Conservation (phyloP, 805 yeast genomes). For the Suhomyces prunicola region DNA sequence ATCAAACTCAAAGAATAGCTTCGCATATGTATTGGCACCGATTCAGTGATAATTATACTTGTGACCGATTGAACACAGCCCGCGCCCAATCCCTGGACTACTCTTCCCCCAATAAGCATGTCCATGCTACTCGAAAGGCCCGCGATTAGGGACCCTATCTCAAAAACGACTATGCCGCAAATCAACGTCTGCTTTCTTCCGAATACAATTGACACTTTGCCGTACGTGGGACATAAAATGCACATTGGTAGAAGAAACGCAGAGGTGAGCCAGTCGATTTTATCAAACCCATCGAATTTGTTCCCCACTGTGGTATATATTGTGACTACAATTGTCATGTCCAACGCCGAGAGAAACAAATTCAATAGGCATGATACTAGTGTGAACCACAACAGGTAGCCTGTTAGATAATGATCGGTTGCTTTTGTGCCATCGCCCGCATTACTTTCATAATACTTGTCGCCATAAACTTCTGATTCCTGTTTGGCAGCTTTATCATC, state of each 20-base stretch:
- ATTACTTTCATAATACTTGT: constrained; percentile 29
- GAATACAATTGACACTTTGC: constrained; percentile 49
- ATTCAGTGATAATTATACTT: constrained; percentile 54
- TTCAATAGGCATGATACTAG: constrained; percentile 24
- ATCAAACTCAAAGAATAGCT: constrained; percentile 16
- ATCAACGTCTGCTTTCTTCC: constrained; percentile 53
- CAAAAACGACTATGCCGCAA: constrained; percentile 49
- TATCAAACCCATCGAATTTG: constrained; percentile 46
- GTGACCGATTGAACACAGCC: constrained; percentile 60
- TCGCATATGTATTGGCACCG: constrained; percentile 39
- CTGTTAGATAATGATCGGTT: constrained; percentile 30
- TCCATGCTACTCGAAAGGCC: constrained; percentile 54
- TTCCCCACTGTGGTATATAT: constrained; percentile 46
- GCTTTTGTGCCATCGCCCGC: constrained; percentile 41
- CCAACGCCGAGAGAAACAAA: constrained; percentile 46
- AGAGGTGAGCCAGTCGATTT: constrained; percentile 56
- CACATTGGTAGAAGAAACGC: constrained; percentile 55
- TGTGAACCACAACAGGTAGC: constrained; percentile 21
- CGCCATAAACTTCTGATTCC: not conserved
- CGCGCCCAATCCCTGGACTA: constrained; percentile 67
- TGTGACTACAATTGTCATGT: constrained; percentile 54
- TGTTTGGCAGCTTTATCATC: not conserved
- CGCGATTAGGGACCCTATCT: constrained; percentile 56
- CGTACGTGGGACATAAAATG: constrained; percentile 52
- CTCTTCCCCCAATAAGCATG: constrained; percentile 67